Evolutionary conservation across 148 eudicot species (phyloP).

Genomic region (Arctostaphylos glauca): DNA sequence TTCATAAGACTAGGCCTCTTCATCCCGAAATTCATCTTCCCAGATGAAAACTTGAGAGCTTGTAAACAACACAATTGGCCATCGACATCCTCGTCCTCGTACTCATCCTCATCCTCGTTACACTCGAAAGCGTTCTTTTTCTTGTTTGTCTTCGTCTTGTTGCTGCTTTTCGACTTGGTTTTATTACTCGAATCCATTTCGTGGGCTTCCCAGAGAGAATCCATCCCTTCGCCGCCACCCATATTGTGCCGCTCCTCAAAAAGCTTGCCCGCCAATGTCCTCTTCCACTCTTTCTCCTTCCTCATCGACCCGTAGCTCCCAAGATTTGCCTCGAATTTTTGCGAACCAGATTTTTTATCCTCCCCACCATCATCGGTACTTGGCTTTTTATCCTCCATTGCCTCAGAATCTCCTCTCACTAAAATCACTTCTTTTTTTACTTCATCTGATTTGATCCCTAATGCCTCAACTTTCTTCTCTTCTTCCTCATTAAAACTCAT

Average conservation of each 20-base stretch:
- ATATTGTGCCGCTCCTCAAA: constrained; percentile 75
- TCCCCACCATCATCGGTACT: constrained; percentile 7
- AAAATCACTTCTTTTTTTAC: constrained; percentile 23
- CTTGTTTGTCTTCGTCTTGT: constrained; percentile 21
- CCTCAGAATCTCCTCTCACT: constrained; percentile 24
- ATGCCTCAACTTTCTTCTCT: constrained; percentile 30
- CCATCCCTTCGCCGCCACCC: constrained; percentile 73
- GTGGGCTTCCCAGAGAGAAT: constrained; percentile 77
- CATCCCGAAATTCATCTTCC: constrained; percentile 82
- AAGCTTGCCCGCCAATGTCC: constrained; percentile 79
- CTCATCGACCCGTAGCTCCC: constrained; percentile 70
- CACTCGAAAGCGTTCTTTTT: constrained; percentile 22
- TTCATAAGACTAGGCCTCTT: constrained; percentile 55
- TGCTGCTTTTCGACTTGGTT: constrained; percentile 1
- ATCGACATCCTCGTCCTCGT: constrained; percentile 31
- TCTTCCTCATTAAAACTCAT: constrained; percentile 28
- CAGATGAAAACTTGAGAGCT: constrained; percentile 79
- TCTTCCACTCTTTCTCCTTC: constrained; percentile 78
- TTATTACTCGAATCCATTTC: constrained; percentile 46
- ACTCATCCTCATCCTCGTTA: constrained; percentile 29
- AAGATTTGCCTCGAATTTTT: constrained; percentile 18
- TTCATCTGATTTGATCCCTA: constrained; percentile 23
- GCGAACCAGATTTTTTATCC: not conserved
- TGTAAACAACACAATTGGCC: constrained; percentile 76
- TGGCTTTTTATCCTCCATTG: not conserved